These are phyloP conservation scores for Flaveria bidentis DNA, from an alignment of 129 eudicot genomes.

Conservation along the genomic window DNA sequence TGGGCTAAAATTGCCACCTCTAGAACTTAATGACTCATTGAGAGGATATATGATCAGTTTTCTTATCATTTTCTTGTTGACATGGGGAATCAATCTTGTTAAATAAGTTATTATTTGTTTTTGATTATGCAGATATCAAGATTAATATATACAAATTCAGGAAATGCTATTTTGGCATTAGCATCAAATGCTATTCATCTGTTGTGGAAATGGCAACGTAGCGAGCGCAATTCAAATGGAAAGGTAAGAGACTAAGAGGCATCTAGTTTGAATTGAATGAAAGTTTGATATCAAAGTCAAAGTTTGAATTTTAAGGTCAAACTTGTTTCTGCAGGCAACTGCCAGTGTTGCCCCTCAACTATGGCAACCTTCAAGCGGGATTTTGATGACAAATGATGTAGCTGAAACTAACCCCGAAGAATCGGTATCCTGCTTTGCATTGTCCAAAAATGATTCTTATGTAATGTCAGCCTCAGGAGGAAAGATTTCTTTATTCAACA, in stretches of 20 bases:
- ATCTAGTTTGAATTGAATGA: neutral
- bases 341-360: slow-evolving; percentile 47
- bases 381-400: slow-evolving; percentile 48
- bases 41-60: neutral
- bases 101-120: neutral
- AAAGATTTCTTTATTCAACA: slow-evolving; percentile 53
- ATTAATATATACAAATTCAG: slow-evolving; percentile 52
- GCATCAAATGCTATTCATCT: slow-evolving; percentile 58
- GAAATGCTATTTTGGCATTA: slow-evolving; percentile 53
- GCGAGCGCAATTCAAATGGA: slow-evolving; percentile 32
- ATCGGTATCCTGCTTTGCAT: slow-evolving; percentile 47
- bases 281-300: neutral
- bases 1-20: neutral
- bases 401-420: slow-evolving; percentile 30
- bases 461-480: slow-evolving; percentile 61
- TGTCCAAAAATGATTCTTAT: slow-evolving; percentile 69
- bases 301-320: neutral
- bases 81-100: slow-evolving; percentile 12
- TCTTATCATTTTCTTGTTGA: slow-evolving; percentile 19
- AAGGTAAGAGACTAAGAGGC: slow-evolving; percentile 44
- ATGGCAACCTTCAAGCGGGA: slow-evolving; percentile 57
- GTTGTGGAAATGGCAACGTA: slow-evolving; percentile 62
- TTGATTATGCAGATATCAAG: slow-evolving; percentile 49
- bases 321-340: slow-evolving; percentile 41
- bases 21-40: slow-evolving; percentile 1